These are phyloP conservation scores for Petrea volubilis DNA, from an alignment of 257 asterid species.

Conservation along the genomic window DNA sequence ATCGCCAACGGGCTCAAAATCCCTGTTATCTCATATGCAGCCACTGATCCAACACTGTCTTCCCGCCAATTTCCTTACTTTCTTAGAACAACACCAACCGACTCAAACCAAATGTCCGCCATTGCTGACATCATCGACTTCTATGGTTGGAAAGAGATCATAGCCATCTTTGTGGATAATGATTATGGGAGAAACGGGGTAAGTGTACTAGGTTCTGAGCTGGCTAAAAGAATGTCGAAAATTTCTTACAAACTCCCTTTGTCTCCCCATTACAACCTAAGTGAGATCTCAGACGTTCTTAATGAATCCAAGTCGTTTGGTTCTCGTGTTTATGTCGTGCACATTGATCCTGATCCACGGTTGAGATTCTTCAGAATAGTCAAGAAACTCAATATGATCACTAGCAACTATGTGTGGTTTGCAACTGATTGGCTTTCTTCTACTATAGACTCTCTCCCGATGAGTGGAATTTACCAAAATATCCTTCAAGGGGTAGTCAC, in stretches of 20 bases:
- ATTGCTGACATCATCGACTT: conserved; percentile 45
- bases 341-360: conserved; percentile 48
- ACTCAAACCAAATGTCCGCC: conserved; percentile 61
- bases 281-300: conserved; percentile 44
- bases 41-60: conserved; percentile 59
- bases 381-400: conserved; percentile 46
- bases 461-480: conserved; percentile 2
- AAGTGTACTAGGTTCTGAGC: conserved; percentile 46
- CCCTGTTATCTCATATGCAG: conserved; percentile 64
- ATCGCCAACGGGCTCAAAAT: conserved; percentile 52
- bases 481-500: conserved; percentile 34
- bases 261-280: conserved; percentile 31
- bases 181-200: conserved; percentile 66
- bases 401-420: conserved; percentile 56
- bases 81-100: conserved; percentile 52
- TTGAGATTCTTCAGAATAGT: conserved; percentile 42
- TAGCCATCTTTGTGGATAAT: conserved; percentile 53
- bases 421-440: conserved; percentile 67
- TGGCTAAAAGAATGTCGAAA: conserved; percentile 38
- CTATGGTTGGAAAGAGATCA: conserved; percentile 55
- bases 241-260: conserved; percentile 56
- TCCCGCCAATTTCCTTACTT: conserved; percentile 67
- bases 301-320: conserved; percentile 29
- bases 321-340: conserved; percentile 60
- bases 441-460: conserved; percentile 37